These are phyloP conservation scores for Pythium brachiatum DNA, from an alignment of 352 stramenopile genomes.

Conservation along the genomic window DNA sequence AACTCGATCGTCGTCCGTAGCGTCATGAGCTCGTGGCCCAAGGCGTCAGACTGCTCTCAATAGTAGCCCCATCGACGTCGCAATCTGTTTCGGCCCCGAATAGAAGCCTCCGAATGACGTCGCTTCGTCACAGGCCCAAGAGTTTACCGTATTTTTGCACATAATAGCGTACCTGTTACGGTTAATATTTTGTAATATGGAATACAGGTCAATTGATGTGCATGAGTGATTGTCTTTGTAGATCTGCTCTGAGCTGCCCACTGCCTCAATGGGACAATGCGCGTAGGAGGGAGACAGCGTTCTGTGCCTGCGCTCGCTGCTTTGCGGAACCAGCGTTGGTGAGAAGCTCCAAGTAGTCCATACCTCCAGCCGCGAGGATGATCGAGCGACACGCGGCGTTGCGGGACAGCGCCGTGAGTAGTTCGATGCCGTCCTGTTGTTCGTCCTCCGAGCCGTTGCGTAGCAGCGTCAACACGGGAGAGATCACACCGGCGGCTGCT, in stretches of 20 bases:
- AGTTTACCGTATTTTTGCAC: neutral
- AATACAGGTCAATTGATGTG: neutral
- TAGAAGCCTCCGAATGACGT: neutral
- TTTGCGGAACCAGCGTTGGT: neutral
- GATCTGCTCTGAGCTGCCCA: no score
- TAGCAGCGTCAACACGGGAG: neutral
- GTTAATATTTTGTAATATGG: conserved; percentile 5
- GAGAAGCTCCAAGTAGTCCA: neutral
- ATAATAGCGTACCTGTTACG: neutral
- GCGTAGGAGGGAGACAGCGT: neutral
- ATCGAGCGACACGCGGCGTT: neutral
- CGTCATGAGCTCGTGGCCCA: conserved; percentile 6
- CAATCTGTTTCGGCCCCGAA: neutral
- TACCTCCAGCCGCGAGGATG: neutral
- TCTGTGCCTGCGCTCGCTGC: neutral
- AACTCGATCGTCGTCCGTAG: neutral
- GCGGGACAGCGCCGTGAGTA: neutral
- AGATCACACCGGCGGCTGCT: neutral
- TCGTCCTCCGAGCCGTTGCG: neutral
- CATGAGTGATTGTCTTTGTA: conserved; percentile 8
- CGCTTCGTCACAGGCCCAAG: no score
- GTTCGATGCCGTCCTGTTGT: neutral
- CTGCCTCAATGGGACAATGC: neutral
- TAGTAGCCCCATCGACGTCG: conserved; percentile 1
- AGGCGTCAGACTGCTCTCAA: conserved; percentile 14